These are phyloP conservation scores for Rhododendron molle DNA, from an alignment of 148 eudicot genomes.

Conservation along the genomic window DNA sequence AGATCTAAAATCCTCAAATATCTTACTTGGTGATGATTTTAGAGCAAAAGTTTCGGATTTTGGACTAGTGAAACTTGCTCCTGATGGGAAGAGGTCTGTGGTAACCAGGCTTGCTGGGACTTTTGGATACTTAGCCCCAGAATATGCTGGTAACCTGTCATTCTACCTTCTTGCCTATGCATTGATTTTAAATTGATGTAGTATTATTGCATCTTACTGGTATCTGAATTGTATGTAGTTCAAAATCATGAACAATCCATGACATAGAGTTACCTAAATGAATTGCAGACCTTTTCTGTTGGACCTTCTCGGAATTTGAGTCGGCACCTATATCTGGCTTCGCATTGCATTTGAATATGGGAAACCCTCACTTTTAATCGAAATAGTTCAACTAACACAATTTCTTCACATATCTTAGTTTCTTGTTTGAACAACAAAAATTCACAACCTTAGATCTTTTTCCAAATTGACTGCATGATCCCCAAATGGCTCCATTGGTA, in stretches of 20 bases:
- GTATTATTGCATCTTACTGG: not conserved
- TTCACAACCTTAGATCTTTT: not conserved
- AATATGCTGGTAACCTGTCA: constrained; percentile 84
- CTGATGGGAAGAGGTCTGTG: constrained; percentile 81
- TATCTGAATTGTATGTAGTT: not conserved
- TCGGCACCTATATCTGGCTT: not conserved
- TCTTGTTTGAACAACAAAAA: not conserved
- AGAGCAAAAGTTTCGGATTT: constrained; percentile 92
- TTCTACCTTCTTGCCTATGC: constrained; percentile 6
- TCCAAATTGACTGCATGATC: not conserved
- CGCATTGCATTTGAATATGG: not conserved
- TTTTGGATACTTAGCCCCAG: constrained; percentile 97
- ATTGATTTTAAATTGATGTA: not conserved
- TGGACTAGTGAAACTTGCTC: constrained; percentile 97
- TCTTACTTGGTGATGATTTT: constrained; percentile 91
- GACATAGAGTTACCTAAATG: not conserved
- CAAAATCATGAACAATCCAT: not conserved
- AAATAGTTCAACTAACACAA: not conserved
- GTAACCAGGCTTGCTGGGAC: constrained; percentile 95
- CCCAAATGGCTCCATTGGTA: not conserved
- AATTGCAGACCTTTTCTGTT: not conserved
- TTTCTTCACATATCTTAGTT: not conserved
- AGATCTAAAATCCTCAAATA: constrained; percentile 92
- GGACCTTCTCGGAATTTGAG: not conserved
- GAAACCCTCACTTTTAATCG: not conserved